phyloP scores from a whole-genome alignment of 768 basidiomycete species.

The Xerocomellus dryophilus region DNA sequence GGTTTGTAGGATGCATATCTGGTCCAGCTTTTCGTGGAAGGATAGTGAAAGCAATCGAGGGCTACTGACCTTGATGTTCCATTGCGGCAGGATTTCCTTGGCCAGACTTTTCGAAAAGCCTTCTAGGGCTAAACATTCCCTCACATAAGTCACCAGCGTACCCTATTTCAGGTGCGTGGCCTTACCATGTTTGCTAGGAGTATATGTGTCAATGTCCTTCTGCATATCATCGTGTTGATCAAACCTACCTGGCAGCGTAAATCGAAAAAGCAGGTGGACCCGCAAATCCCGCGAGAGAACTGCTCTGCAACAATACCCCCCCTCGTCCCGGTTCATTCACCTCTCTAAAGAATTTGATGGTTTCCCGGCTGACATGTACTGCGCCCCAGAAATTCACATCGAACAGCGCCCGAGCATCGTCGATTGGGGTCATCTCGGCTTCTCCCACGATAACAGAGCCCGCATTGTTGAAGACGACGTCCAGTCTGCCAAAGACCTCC shows the following conservation, averaged over 20 bases:
- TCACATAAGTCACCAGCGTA: not conserved
- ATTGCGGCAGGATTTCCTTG: slow-evolving; percentile 38
- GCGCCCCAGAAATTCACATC: slow-evolving; percentile 31
- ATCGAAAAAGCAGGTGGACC: slow-evolving; percentile 11
- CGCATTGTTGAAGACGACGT: slow-evolving; percentile 24
- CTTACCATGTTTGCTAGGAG: slow-evolving; percentile 20
- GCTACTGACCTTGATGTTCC: slow-evolving; percentile 36
- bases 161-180: not conserved
- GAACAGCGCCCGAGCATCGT: slow-evolving; percentile 20
- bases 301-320: slow-evolving; percentile 36
- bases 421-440: slow-evolving; percentile 20
- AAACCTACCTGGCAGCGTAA: slow-evolving; percentile 19
- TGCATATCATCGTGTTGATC: slow-evolving; percentile 7
- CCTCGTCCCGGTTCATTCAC: slow-evolving; percentile 34
- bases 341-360: slow-evolving; percentile 33
- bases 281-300: slow-evolving; percentile 30
- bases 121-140: slow-evolving; percentile 28
- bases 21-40: not conserved
- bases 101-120: slow-evolving; percentile 33
- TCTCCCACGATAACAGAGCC: slow-evolving; percentile 20
- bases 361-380: slow-evolving; percentile 26
- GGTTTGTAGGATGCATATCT: slow-evolving; percentile 21
- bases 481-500: slow-evolving; percentile 11
- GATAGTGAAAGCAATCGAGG: not conserved
- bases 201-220: not conserved